Percentiles rank a stretch among this genome's conserved stretches.
phyloP scores from a whole-genome alignment of 2,329 filamentous ascomycete genomes.

The Paecilomyces sp. region DNA sequence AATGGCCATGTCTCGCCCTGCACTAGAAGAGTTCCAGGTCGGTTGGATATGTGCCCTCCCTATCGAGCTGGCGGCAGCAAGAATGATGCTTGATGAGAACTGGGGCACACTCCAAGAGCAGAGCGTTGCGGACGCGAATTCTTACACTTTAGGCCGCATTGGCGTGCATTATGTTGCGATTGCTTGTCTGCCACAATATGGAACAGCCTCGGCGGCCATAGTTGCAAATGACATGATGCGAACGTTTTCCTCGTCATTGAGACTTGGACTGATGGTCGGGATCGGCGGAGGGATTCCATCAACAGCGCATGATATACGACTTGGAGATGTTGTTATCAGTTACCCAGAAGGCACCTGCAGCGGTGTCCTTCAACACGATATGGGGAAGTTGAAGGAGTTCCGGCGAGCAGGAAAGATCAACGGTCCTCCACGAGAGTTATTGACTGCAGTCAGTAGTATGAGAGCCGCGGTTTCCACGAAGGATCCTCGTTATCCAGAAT shows the following conservation, averaged over 20 bases:
- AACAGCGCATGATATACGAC: conserved; percentile 6
- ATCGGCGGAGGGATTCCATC: conserved; percentile 12
- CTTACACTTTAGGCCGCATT: conserved; percentile 5
- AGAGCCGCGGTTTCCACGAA: conserved; percentile 9
- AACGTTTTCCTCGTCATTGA: conserved; percentile 8
- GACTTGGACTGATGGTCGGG: conserved; percentile 11
- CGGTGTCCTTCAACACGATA: conserved; percentile 11
- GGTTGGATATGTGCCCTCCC: conserved; percentile 8
- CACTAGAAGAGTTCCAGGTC: conserved; percentile 3
- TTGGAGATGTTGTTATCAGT: conserved; percentile 13
- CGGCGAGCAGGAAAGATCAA: conserved; percentile 5
- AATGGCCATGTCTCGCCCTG: neutral
- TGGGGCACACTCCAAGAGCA: neutral
- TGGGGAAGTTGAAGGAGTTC: conserved; percentile 8
- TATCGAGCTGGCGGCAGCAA: conserved; percentile 6
- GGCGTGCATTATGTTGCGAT: conserved; percentile 11
- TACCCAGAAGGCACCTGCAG: conserved; percentile 3
- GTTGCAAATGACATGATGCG: conserved; percentile 10
- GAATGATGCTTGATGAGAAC: conserved; percentile 5
- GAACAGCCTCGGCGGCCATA: conserved; percentile 8
- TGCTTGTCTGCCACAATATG: conserved; percentile 10
- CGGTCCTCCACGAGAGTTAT: conserved; percentile 5
- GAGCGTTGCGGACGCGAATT: neutral
- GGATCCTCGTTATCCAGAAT: neutral
- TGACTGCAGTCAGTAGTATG: conserved; percentile 1